Base-by-base conservation (phyloP, 1,284 basidiomycete genomes). In the Naganishia sp. region DNA sequence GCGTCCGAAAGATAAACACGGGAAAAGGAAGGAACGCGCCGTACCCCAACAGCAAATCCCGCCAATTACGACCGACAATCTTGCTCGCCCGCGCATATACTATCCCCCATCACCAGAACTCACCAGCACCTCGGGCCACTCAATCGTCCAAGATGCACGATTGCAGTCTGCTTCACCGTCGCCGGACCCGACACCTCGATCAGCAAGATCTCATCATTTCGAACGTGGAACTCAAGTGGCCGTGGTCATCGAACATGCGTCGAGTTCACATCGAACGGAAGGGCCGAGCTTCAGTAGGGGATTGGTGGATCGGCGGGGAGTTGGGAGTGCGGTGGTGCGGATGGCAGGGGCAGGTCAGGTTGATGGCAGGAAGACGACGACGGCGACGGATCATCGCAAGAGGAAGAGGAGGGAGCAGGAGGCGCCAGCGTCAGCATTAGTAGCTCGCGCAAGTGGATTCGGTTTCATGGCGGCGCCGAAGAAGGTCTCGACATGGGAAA, bases 41-140 rank as follows among this genome's bases (percentile, higher is more conserved):
- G n/a, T 25, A 7, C 25, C n/a, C n/a, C 52, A 39, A 10, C 52
- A 35, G 21, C 11, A 17, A 18, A 21, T 54, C 7, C 52, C 32
- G 52, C 21, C 35, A 18, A 54, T 41, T 32, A 54, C 35, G 2
- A 54, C 52, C n/a, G 11, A 1, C 18, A 35, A 35, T 21, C 7
- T 42, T 7, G 18, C 35, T 54, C 32, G n/a, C 9, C 25, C 6
- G 41, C 46, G n/a, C 39, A 23, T 10, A 13, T 28, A 51, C 47
- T 47, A 51, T 25, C 58, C 58, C 10, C 35, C 49, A 18, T 61
- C 58, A 6, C 58, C 58, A 49, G 58, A 61, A 21, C 58, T 50
- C 35, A 61, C 58, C 47, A 61, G 46, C 15, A 49, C 21, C 21
- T 61, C 58, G 18, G 58, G 58, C 6, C 32, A 61, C 9, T 61